Evolutionary conservation across 495 filamentous ascomycete genomes (phyloP).

Genomic region (Cladorrhinum samala): DNA sequence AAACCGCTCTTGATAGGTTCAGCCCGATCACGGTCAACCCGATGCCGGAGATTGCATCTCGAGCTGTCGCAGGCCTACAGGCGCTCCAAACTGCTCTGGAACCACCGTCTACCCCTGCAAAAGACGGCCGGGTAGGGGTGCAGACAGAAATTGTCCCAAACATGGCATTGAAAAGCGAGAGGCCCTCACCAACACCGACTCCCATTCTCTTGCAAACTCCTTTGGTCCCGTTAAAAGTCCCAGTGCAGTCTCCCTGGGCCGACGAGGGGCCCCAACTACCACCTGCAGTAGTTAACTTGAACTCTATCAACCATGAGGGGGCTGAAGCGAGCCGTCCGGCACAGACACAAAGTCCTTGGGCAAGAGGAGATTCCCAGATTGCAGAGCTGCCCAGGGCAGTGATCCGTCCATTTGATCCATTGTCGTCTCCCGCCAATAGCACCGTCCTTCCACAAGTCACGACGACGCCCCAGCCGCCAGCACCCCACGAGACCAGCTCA

Average conservation of each 20-base stretch:
- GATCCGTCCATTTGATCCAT: too few species aligned
- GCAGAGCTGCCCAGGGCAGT: not conserved
- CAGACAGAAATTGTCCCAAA: not conserved
- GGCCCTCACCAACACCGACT: not conserved
- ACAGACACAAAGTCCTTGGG: not conserved
- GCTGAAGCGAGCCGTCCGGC: not conserved
- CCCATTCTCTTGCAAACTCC: too few species aligned
- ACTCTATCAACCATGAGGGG: not conserved
- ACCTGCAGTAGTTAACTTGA: not conserved
- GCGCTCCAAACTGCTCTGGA: not conserved
- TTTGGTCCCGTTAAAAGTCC: too few species aligned
- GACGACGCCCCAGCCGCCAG: not conserved
- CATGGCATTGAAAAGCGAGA: not conserved
- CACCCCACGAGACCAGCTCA: not conserved
- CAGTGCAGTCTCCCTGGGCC: not conserved
- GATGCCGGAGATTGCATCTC: not conserved
- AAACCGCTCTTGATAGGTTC: too few species aligned
- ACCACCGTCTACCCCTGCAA: too few species aligned
- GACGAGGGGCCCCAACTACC: not conserved
- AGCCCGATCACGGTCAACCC: too few species aligned
- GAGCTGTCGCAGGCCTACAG: not conserved
- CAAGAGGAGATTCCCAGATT: not conserved
- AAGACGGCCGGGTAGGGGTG: too few species aligned
- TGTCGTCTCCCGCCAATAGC: not conserved
- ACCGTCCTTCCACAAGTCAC: not conserved